These are phyloP conservation scores for Hypoxylon intermedium DNA, from an alignment of 495 filamentous ascomycete species.

Conservation along the genomic window DNA sequence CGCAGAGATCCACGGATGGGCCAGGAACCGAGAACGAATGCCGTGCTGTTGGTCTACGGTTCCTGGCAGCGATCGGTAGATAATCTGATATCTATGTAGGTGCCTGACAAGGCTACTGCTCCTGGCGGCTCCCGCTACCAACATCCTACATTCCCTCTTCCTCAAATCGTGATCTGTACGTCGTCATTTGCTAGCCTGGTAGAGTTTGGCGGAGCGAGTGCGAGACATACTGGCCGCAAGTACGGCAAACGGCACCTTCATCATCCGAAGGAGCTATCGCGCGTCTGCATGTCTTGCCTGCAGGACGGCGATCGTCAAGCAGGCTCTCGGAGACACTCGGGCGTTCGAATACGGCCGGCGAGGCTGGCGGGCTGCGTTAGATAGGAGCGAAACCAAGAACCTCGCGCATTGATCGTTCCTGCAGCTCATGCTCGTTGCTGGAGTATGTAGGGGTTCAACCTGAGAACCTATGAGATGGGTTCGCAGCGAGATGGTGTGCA, in stretches of 20 bases:
- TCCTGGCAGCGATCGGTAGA: conserved; percentile 1
- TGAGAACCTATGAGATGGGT: conserved; percentile 12
- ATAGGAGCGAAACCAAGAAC: conserved; percentile 6
- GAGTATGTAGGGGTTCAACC: background rate
- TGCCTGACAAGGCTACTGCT: background rate
- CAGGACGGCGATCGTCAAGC: conserved; percentile 16
- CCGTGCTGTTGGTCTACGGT: background rate
- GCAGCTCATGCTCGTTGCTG: background rate
- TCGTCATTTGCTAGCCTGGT: background rate
- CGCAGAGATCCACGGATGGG: conserved; percentile 9
- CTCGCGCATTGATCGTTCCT: conserved; percentile 8
- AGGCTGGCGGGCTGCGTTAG: conserved; percentile 9
- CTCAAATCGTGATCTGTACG: background rate
- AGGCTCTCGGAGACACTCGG: conserved; percentile 18
- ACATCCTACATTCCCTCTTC: background rate
- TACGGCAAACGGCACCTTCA: conserved; percentile 4
- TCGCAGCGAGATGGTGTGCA: conserved; percentile 14
- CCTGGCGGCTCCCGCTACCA: background rate
- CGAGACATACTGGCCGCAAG: conserved; percentile 5
- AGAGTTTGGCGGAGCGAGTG: background rate
- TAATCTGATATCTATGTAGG: background rate
- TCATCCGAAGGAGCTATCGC: conserved; percentile 11
- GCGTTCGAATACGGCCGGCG: conserved; percentile 8
- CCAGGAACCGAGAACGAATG: conserved; percentile 13
- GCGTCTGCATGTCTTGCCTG: conserved; percentile 24